These are phyloP conservation scores for Lepidium didymum DNA, from an alignment of 345 rosid genomes.

Conservation along the genomic window DNA sequence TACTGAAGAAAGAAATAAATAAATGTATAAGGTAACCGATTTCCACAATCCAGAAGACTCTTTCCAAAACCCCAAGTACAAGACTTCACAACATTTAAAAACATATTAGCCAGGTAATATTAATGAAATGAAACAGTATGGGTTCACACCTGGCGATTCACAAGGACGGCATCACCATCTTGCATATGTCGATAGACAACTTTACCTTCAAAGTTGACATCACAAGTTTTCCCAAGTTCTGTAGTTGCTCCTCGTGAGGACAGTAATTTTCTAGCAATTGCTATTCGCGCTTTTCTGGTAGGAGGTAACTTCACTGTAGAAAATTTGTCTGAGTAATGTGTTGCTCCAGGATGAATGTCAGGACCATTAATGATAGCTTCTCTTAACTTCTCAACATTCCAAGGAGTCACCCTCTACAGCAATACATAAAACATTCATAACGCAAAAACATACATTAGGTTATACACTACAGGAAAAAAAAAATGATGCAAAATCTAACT, in stretches of 20 bases:
- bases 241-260: conserved; percentile 67
- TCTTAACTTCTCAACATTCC: conserved; percentile 70
- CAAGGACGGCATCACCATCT: conserved; percentile 95
- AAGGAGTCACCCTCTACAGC: conserved; percentile 81
- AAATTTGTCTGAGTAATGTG: conserved; percentile 69
- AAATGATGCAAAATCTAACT: neutral
- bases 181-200: conserved; percentile 75
- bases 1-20: neutral
- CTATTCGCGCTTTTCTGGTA: conserved; percentile 44
- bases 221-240: conserved; percentile 54
- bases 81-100: neutral
- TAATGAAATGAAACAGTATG: neutral
- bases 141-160: conserved; percentile 82
- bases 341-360: conserved; percentile 86
- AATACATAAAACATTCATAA: conserved; percentile 2
- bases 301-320: conserved; percentile 47
- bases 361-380: conserved; percentile 80
- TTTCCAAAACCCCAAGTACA: neutral
- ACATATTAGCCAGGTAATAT: neutral
- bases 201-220: conserved; percentile 70
- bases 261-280: conserved; percentile 66
- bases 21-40: neutral
- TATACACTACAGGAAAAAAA: neutral
- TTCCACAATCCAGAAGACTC: neutral
- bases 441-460: neutral